phyloP scores from a whole-genome alignment of 441 rosid genomes.

The Aleurites moluccanus region DNA sequence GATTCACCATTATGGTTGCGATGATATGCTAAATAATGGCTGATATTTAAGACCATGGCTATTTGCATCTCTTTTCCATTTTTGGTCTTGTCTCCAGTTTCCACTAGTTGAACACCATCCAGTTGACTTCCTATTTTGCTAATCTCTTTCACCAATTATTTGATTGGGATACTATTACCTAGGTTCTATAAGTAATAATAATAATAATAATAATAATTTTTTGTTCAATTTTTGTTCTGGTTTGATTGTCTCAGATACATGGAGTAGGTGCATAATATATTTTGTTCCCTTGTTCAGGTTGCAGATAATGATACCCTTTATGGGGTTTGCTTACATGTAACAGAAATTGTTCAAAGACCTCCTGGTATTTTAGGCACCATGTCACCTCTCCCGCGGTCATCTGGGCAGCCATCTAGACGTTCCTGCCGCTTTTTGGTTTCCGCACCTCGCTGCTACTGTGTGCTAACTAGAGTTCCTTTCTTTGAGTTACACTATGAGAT shows the following conservation, averaged over 20 bases:
- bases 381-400: conserved; percentile 51
- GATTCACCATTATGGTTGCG: too few species aligned
- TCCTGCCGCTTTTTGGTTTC: conserved; percentile 80
- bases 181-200: background rate
- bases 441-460: conserved; percentile 98
- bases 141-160: background rate
- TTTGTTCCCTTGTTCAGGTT: conserved; percentile 56
- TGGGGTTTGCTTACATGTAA: conserved; percentile 88
- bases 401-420: conserved; percentile 61
- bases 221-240: background rate
- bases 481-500: conserved; percentile 95
- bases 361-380: conserved; percentile 70
- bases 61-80: background rate
- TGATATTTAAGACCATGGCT: too few species aligned
- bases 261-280: conserved; percentile 24
- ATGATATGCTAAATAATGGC: too few species aligned
- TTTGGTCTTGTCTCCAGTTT: background rate
- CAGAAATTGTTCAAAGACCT: conserved; percentile 93
- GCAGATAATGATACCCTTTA: conserved; percentile 89
- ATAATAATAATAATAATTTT: background rate
- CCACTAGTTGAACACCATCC: background rate
- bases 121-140: background rate
- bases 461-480: conserved; percentile 91
- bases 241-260: conserved; percentile 9
- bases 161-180: background rate